Percentiles rank a stretch among this genome's conserved stretches.
phyloP scores from a whole-genome alignment of 805 yeast genomes.

The Candida ponderosae region DNA sequence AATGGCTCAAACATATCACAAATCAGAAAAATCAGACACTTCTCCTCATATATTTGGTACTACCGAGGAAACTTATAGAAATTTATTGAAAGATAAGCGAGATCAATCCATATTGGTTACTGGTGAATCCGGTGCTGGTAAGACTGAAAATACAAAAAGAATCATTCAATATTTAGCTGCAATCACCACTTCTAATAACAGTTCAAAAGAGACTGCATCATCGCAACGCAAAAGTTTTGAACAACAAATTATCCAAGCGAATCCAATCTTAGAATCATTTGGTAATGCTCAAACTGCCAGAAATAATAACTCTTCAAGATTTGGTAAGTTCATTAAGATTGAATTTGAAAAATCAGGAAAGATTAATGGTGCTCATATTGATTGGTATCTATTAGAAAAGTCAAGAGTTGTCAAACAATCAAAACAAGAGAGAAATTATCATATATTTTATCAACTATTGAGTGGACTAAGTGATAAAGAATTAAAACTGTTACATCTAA shows the following conservation, averaged over 20 bases:
- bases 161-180: constrained; percentile 87
- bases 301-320: constrained; percentile 91
- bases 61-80: constrained; percentile 79
- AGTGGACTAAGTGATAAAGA: constrained; percentile 50
- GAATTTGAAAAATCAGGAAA: constrained; percentile 58
- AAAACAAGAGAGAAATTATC: constrained; percentile 79
- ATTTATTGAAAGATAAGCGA: constrained; percentile 55
- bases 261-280: constrained; percentile 91
- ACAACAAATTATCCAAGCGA: constrained; percentile 81
- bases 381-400: constrained; percentile 90
- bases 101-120: constrained; percentile 94
- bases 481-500: constrained; percentile 39
- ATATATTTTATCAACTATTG: constrained; percentile 82
- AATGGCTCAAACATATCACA: constrained; percentile 49
- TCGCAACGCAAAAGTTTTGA: constrained; percentile 40
- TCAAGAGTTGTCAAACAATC: constrained; percentile 83
- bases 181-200: constrained; percentile 42
- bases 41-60: constrained; percentile 90
- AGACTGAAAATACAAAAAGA: constrained; percentile 94
- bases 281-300: constrained; percentile 96
- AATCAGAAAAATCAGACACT: constrained; percentile 32
- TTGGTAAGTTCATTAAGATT: constrained; percentile 91
- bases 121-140: constrained; percentile 99
- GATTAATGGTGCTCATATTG: constrained; percentile 85
- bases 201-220: constrained; percentile 1